Evolutionary conservation across 441 rosid species (phyloP), one percentile per base, ranked within the genome.

Genomic region (Biscutella laevigata): DNA sequence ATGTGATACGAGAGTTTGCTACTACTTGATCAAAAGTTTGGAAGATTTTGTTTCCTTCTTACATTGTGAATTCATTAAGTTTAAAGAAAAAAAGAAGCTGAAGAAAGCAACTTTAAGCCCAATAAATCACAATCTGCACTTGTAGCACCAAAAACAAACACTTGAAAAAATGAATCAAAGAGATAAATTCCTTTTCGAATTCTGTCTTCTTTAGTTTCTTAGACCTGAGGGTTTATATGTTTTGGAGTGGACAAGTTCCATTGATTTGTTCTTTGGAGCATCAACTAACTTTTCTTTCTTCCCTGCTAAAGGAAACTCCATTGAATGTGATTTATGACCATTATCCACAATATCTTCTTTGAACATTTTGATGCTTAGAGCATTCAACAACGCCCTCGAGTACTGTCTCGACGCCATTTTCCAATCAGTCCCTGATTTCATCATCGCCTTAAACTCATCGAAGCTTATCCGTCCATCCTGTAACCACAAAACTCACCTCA

Each of bases 401-500:
- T 87, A 91, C 66, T 91, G 98, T 4, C 96, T 77, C 0, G 98
- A 91, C 16, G 79, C 86, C 98, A 91, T 91, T 58, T 82, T 91
- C 98, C 96, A 91, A 20, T 91, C 90, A 57, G 74, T 67, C 2
- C 96, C 98, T 7, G 71, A 64, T 46, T 75, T 70, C 95, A 91
- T 91, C 98, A 91, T 85, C 8, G 82, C 77, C 76, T 59, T 80
- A 35, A 91, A 87, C 74, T 91, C 95, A 10, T 75, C 79, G n/a
- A 69, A 83, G 76, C 94, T 67, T 58, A 91, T 83, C 54, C 87
- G 64, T 6, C 96, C 96, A 47, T 91, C 98, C 96, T 83, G 73
- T 25, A 12, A 60, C 43, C 32, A 38, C 22, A 13, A 11, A 7
- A 11, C 26, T n/a, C n/a, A n/a, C n/a, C n/a, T n/a, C n/a, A n/a